Conservation (phyloP, 73 alveolate genomes). For the Durusdinium trenchii region DNA sequence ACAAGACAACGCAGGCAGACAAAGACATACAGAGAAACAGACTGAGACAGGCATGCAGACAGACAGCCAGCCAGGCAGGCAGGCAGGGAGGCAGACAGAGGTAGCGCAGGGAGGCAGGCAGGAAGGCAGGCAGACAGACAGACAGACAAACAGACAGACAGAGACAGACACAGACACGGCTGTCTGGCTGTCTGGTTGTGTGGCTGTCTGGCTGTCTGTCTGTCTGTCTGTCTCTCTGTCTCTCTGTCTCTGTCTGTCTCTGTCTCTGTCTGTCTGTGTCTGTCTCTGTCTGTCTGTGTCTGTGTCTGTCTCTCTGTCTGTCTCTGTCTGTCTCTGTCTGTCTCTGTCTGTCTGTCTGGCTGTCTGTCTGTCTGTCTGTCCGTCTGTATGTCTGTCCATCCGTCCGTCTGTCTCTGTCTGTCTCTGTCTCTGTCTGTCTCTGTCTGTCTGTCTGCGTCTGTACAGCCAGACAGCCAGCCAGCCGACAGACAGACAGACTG, state of each 20-base stretch:
- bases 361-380: neutral
- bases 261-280: neutral
- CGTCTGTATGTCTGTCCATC: neutral
- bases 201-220: neutral
- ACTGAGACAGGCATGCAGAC: too few species aligned
- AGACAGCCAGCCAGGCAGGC: too few species aligned
- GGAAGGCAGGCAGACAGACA: too few species aligned
- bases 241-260: neutral
- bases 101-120: too few species aligned
- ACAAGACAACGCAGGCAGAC: too few species aligned
- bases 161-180: too few species aligned
- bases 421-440: neutral
- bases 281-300: neutral
- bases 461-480: neutral
- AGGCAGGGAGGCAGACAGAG: too few species aligned
- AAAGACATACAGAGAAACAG: too few species aligned
- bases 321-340: neutral
- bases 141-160: too few species aligned
- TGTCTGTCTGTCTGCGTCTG: neutral
- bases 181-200: neutral
- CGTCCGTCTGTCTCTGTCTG: neutral
- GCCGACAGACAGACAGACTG: neutral
- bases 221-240: neutral
- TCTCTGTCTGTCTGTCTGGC: neutral
- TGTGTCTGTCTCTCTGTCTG: neutral